phyloP scores from a whole-genome alignment of 176 grass and related monocot genomes.

The Raddia guianensis region DNA sequence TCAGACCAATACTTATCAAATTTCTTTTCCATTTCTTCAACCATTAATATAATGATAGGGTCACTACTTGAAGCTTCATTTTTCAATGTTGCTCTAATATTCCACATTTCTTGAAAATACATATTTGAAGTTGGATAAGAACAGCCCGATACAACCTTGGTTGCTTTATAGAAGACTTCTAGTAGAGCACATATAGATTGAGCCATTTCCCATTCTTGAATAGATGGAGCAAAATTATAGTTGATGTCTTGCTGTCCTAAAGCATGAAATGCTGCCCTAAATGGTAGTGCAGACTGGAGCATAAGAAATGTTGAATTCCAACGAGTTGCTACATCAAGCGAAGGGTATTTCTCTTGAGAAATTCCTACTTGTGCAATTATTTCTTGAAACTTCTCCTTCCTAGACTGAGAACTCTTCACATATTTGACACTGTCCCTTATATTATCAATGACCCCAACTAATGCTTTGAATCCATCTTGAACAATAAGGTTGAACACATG shows the following conservation, averaged over 20 bases:
- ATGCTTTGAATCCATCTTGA: background rate
- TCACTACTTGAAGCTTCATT: too few relatives aligned
- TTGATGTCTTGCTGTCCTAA: background rate
- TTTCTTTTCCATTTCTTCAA: too few relatives aligned
- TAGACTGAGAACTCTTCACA: background rate
- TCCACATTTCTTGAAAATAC: too few relatives aligned
- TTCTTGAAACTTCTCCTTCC: background rate
- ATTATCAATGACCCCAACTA: background rate
- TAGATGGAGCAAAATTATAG: background rate
- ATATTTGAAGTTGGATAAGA: too few relatives aligned
- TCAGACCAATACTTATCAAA: too few relatives aligned
- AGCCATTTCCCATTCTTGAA: background rate
- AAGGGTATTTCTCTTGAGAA: too few relatives aligned
- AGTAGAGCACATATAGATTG: too few relatives aligned
- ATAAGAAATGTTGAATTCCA: background rate
- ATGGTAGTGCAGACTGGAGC: background rate
- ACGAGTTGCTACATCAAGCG: background rate
- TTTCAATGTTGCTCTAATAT: too few relatives aligned
- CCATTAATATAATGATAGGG: too few relatives aligned
- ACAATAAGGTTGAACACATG: background rate
- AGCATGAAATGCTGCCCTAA: background rate
- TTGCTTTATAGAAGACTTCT: too few relatives aligned
- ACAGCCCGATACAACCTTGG: too few relatives aligned
- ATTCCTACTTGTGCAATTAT: background rate
- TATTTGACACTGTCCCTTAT: background rate